Evolutionary conservation across 148 eudicot genomes (phyloP), one percentile per base, ranked within the genome.

Genomic region (Bassia scoparia): DNA sequence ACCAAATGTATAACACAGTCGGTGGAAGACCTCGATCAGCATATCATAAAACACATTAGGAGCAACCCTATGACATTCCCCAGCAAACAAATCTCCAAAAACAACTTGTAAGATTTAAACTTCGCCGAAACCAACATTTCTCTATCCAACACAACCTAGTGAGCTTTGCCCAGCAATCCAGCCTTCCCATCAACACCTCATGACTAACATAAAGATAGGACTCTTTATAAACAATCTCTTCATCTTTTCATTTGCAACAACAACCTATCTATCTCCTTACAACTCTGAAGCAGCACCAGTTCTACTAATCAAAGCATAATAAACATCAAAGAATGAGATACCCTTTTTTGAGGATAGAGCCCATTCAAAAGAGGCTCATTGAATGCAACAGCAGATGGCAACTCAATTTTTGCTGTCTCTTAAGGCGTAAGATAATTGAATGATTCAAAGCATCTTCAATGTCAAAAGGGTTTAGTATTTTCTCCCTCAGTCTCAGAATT

Each of bases 141-240:
- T 86, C 96, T 95, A 84, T 95, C 98, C 83, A 95, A 86, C 71
- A 86, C 78, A 91, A 79, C 82, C 97, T 83, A 30, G 93, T 91
- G 3, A n/a, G 98, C 88, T n/a, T 64, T 95, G 97, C 61, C 98
- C 98, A 24, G 97, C 73, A 91, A 82, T 52, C 86, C 88, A 29
- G 93, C 93, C 78, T 70, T 89, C 6, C 87, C 96, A 68, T 86
- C n/a, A 95, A 64, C 80, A 81, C 79, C 82, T 89, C 97, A 95
- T 95, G 56, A 91, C 82, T 72, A 84, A 81, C 64, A 95, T 84
- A 64, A 95, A 95, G 68, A 95, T 76, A 29, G 85, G 85, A 78
- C 79, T 95, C 99, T 65, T 44, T 79, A 73, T 88, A 88, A 75
- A 81, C 87, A 26, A 90, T 61, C 43, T 80, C 83, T 67, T 90